Percentiles rank a stretch among this genome's conserved stretches.
phyloP scores from a whole-genome alignment of 371 early-diverging fungal species.

The Caulochytrium protostelioides region DNA sequence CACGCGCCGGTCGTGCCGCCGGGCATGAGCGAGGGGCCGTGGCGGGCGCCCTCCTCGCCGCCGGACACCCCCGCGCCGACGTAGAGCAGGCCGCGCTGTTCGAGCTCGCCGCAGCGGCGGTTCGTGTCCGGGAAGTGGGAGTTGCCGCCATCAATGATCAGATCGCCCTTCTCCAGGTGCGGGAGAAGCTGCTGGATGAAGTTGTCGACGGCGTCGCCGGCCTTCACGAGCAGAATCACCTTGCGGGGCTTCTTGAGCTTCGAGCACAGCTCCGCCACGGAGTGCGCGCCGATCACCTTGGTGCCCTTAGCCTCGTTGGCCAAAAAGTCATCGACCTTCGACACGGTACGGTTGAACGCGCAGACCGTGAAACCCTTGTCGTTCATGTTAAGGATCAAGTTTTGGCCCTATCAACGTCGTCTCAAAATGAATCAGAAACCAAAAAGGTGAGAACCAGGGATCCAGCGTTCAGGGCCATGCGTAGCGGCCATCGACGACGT shows the following conservation, averaged over 20 bases:
- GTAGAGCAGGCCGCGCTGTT: slow-evolving; percentile 73
- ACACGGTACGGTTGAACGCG: slow-evolving; percentile 91
- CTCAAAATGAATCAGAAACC: not conserved
- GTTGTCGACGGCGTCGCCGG: slow-evolving; percentile 85
- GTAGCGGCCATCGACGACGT: not conserved
- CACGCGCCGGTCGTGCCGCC: slow-evolving; percentile 89
- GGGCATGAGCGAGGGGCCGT: slow-evolving; percentile 96
- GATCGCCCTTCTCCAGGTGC: slow-evolving; percentile 70
- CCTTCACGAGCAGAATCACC: slow-evolving; percentile 94
- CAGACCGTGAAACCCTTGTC: slow-evolving; percentile 83
- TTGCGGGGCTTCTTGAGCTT: slow-evolving; percentile 86
- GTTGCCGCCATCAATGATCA: slow-evolving; percentile 98
- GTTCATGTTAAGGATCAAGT: slow-evolving; percentile 93
- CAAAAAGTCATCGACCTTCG: slow-evolving; percentile 86
- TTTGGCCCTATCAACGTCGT: slow-evolving; percentile 59
- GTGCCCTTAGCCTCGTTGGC: slow-evolving; percentile 90
- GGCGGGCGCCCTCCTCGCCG: slow-evolving; percentile 98
- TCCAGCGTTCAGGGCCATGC: slow-evolving; percentile 2
- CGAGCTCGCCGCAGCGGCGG: slow-evolving; percentile 65
- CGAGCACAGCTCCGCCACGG: slow-evolving; percentile 73
- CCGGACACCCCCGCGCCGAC: slow-evolving; percentile 98
- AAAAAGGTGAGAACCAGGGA: not conserved
- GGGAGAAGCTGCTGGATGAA: slow-evolving; percentile 77
- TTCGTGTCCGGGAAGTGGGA: slow-evolving; percentile 95
- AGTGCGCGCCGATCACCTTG: slow-evolving; percentile 78